Percentiles rank a stretch among this genome's conserved stretches.
These are phyloP conservation scores for Ustanciosporium gigantosporum DNA, from an alignment of 1,284 basidiomycete genomes.

Conservation along the genomic window DNA sequence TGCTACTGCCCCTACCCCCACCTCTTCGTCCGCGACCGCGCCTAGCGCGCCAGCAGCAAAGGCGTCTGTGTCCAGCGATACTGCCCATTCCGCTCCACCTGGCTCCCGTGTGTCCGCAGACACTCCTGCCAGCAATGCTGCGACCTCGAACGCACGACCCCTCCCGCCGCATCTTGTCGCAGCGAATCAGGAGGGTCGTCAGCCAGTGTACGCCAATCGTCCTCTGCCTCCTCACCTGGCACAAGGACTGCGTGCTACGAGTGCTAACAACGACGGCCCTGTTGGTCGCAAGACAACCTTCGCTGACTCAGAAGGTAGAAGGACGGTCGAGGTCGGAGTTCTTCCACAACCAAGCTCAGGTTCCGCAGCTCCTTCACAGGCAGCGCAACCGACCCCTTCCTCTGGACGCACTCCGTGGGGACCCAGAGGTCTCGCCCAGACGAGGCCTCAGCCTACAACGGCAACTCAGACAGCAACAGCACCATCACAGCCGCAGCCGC, in stretches of 20 bases:
- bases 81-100: too few species aligned
- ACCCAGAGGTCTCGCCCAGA: background rate
- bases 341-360: background rate
- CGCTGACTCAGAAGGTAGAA: conserved; percentile 13
- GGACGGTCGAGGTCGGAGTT: conserved; percentile 5
- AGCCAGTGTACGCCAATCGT: conserved; percentile 5
- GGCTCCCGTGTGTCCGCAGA: background rate
- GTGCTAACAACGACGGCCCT: conserved; percentile 1
- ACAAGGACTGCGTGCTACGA: conserved; percentile 17
- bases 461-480: too few species aligned
- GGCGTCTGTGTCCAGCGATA: background rate
- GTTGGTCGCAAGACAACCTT: conserved; percentile 22
- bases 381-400: background rate
- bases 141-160: conserved; percentile 11
- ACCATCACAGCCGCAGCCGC: too few species aligned
- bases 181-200: conserved; percentile 11
- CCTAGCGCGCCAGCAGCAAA: background rate
- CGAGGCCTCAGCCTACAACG: background rate
- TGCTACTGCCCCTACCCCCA: too few species aligned
- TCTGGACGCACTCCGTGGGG: background rate
- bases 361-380: background rate
- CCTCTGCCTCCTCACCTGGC: conserved; percentile 46
- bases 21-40: background rate
- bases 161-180: conserved; percentile 24
- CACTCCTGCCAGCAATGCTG: background rate